Base-by-base conservation (phyloP, 352 stramenopile genomes). In the Globisporangium spinosum region DNA sequence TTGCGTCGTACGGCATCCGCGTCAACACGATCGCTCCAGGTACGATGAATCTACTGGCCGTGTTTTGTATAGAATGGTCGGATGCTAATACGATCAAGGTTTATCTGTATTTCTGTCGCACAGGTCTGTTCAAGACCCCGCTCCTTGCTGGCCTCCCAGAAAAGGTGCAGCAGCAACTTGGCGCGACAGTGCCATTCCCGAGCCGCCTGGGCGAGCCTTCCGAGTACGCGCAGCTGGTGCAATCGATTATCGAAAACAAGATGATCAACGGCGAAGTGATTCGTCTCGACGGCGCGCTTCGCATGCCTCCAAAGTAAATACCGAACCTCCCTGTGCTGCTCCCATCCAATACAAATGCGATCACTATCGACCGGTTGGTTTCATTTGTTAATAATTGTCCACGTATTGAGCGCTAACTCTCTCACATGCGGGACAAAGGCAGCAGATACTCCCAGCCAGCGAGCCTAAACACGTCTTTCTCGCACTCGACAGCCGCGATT, bases 221-320 rank as follows among this genome's bases (percentile, higher is more conserved):
- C 62, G 97, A 99, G 75, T 99, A 97, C 78, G 97, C 95, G 12
- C 85, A 98, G 65, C 80, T 99, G 38, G 97, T 97, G 58, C 89
- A 97, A 62, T 73, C 83, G 25, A 99, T 99, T 73, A 90, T 99
- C 64, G 87, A 97, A 65, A 99, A 99, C 85, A 92, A 91, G 66
- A 99, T 99, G 93, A 80, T 99, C 53, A 99, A 99, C 74, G 98
- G 97, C 61, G 97, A 99, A 78, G 91, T 95, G 1, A 99, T 99
- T 75, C 91, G 97, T 47, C 82, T 99, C 27, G 98, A 99, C 76
- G 98, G 98, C 35, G 97, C 93, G 9, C 76, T 99, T 23, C 89
- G 98, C 60, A 99, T 99, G 97, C 89, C 87, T 22, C 89, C 89
- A 35, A 96, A 95, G 73, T 96, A 92, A 73, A 67, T 29, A 58